These are phyloP conservation scores for Euphorbia corollata DNA, from an alignment of 441 rosid genomes.

Conservation along the genomic window DNA sequence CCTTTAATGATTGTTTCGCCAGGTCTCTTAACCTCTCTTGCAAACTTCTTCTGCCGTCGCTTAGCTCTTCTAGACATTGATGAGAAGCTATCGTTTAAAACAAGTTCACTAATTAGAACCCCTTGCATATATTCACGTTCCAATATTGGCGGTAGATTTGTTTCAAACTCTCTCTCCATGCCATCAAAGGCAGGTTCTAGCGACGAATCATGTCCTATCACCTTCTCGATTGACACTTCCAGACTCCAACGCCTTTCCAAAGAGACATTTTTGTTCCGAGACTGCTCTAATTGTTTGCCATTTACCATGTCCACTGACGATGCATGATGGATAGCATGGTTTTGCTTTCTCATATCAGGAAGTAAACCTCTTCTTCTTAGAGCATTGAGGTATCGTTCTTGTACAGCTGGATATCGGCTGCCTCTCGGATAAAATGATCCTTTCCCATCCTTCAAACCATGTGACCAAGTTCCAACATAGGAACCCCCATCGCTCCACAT, in stretches of 20 bases:
- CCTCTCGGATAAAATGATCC: constrained; percentile 91
- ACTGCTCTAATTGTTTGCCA: constrained; percentile 57
- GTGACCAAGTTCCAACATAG: constrained; percentile 95
- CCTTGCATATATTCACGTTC: constrained; percentile 98
- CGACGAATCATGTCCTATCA: constrained; percentile 72
- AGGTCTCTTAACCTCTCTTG: constrained; percentile 76
- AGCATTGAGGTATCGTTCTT: constrained; percentile 72
- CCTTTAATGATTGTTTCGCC: constrained; percentile 96
- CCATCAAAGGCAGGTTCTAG: constrained; percentile 38
- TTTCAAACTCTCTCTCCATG: constrained; percentile 31
- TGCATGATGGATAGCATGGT: constrained; percentile 53
- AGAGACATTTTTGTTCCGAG: constrained; percentile 59
- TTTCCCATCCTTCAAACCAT: constrained; percentile 94
- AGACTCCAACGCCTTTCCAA: constrained; percentile 95
- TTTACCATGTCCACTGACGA: constrained; percentile 62
- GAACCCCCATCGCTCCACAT: constrained; percentile 84
- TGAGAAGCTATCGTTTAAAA: constrained; percentile 58
- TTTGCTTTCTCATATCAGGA: constrained; percentile 71
- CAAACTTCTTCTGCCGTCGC: constrained; percentile 56
- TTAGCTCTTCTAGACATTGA: constrained; percentile 68
- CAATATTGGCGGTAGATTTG: constrained; percentile 52
- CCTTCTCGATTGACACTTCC: constrained; percentile 89
- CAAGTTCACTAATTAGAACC: constrained; percentile 82
- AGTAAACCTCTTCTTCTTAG: constrained; percentile 77
- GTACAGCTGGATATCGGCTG: constrained; percentile 58